Base-by-base conservation (phyloP, 495 filamentous ascomycete species). In the Durotheca rogersii region DNA sequence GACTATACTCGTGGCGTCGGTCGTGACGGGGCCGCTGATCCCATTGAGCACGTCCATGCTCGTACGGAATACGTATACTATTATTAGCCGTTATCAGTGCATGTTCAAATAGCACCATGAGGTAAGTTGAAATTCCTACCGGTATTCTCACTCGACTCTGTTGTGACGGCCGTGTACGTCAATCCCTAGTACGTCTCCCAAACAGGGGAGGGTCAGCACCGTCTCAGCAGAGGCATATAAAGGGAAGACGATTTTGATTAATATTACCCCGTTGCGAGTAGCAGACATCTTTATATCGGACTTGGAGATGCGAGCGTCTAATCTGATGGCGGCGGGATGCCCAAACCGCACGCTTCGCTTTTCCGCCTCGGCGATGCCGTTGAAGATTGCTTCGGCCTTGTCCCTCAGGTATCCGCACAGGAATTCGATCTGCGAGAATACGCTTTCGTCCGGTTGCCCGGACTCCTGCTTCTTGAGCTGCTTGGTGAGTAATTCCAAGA, bases 301-400 rank as follows among this genome's bases (percentile, higher is more conserved):
- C 17, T 63, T 70, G 49, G 61, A 70, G 15, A 78, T 67, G 18
- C 46, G 62, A 30, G 54, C 34, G 1, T 68, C 66, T 12, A 72
- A 20, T 37, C 65, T 59, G 20, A 80, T 42, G 17, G 67, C 59
- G 1, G 69, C 65, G 6, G 56, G 58, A 30, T 69, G 61, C 1
- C 79, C 79, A 49, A 82, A 80, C 11, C 72, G 64, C 4, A 82
- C 78, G 40, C 72, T 74, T 35, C 78, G 64, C 48, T 75, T 76
- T 52, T 80, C 72, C 6, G 77, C 76, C 47, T 79, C 70, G 6
- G 79, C 78, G 47, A 82, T 80, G 15, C 75, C 72, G 17, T 68
- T 53, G 29, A 81, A 79, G 1, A 81, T 64, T 1, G 32, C 39
- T 33, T 56, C 65, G 15, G 75, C 67, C 39, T 71, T 68, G 15